Evolutionary conservation across 352 stramenopile species (phyloP).

Genomic region (Phytophthora sansomeana): DNA sequence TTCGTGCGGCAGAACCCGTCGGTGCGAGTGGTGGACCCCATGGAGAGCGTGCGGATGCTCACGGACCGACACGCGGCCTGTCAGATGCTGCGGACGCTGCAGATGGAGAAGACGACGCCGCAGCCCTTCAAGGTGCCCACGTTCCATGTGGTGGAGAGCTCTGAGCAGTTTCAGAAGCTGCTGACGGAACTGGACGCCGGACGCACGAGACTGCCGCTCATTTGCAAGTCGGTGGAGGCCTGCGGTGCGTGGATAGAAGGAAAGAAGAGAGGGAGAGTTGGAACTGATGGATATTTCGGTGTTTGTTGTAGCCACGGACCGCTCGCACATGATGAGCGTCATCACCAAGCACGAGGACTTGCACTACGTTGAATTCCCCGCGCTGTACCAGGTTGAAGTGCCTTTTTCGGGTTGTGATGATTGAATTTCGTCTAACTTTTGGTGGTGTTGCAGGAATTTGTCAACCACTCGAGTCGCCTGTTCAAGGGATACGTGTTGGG

Average conservation of each 20-base stretch:
- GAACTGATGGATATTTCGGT: constrained; percentile 1
- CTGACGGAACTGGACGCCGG: constrained; percentile 47
- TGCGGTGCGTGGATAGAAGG: constrained; percentile 58
- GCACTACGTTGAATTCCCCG: constrained; percentile 57
- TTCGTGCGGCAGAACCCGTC: constrained; percentile 51
- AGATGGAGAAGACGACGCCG: constrained; percentile 7
- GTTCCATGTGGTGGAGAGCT: constrained; percentile 55
- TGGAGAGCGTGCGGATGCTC: constrained; percentile 73
- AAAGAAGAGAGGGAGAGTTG: not conserved
- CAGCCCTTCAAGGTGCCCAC: constrained; percentile 59
- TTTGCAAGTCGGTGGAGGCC: constrained; percentile 87
- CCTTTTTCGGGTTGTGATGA: not conserved
- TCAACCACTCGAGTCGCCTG: constrained; percentile 81
- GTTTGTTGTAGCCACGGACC: constrained; percentile 62
- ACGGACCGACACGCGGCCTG: constrained; percentile 74
- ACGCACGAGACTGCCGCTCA: constrained; percentile 64
- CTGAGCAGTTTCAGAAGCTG: constrained; percentile 50
- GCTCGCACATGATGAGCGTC: constrained; percentile 87
- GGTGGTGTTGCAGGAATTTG: constrained; percentile 67
- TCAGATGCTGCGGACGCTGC: constrained; percentile 50
- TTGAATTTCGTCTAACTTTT: not conserved
- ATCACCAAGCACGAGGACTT: constrained; percentile 74
- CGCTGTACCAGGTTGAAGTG: constrained; percentile 68
- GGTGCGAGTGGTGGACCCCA: constrained; percentile 69
- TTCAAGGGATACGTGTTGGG: constrained; percentile 90